phyloP scores from a whole-genome alignment of 176 grass and related monocot species.

The Neostapfia colusana region DNA sequence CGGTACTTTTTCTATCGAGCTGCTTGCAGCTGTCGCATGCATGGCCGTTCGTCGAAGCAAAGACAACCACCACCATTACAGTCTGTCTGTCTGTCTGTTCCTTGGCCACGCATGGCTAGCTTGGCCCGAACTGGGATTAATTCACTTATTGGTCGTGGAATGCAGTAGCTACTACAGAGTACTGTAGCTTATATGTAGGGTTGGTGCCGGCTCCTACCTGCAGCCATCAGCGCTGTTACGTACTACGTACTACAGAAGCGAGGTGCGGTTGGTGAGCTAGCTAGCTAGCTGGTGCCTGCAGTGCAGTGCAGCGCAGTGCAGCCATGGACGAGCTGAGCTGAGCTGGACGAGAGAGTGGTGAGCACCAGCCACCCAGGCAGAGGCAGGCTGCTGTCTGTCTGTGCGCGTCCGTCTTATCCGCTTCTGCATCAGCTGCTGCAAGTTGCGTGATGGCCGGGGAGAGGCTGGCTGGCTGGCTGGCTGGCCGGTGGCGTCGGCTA shows the following conservation, averaged over 20 bases:
- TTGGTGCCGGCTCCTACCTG: constrained; percentile 16
- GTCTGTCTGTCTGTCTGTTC: too few species aligned
- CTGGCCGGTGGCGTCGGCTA: not conserved
- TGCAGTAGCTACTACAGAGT: not conserved
- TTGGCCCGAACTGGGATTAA: constrained; percentile 11
- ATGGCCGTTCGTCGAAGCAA: not conserved
- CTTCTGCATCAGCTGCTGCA: not conserved
- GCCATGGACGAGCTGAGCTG: not conserved
- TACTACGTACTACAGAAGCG: not conserved
- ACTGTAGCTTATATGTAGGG: not conserved
- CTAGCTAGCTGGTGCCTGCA: too few species aligned
- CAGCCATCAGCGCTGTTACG: not conserved
- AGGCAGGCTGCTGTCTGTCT: too few species aligned
- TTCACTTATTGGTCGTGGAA: constrained; percentile 25
- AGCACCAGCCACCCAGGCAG: not conserved
- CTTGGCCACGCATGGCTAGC: too few species aligned
- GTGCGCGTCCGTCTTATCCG: constrained; percentile 6
- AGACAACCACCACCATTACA: not conserved
- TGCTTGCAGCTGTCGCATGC: not conserved
- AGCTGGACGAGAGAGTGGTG: not conserved
- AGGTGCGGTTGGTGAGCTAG: not conserved
- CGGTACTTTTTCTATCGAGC: too few species aligned
- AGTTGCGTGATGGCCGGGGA: constrained; percentile 10
- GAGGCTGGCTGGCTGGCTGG: too few species aligned
- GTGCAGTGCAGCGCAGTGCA: too few species aligned